Evolutionary conservation across 2,329 filamentous ascomycete species (phyloP).

Genomic region (Cyphellophora europaea): DNA sequence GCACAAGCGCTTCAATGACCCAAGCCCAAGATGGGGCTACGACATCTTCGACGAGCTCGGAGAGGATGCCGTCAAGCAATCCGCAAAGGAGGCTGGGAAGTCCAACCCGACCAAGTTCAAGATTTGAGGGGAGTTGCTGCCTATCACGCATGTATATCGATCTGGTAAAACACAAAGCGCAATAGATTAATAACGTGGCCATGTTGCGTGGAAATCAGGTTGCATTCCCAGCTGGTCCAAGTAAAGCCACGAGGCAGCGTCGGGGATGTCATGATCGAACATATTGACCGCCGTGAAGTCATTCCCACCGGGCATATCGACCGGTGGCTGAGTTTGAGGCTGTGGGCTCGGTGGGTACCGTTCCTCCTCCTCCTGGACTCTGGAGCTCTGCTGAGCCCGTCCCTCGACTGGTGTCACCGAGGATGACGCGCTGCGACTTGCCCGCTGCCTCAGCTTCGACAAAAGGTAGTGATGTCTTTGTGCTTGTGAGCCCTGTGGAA

Average conservation of each 20-base stretch:
- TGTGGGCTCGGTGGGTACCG: not conserved
- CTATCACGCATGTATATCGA: too few species aligned
- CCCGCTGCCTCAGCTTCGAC: slow-evolving; percentile 9
- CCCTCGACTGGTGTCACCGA: too few species aligned
- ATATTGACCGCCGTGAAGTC: not conserved
- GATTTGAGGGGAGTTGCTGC: slow-evolving; percentile 5
- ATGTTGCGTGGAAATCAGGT: too few species aligned
- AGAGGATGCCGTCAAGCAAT: slow-evolving; percentile 20
- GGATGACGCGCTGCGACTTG: not conserved
- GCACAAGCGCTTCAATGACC: slow-evolving; percentile 28
- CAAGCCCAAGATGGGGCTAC: slow-evolving; percentile 25
- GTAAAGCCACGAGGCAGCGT: not conserved
- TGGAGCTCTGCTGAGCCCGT: too few species aligned
- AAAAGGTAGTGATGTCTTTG: slow-evolving; percentile 13
- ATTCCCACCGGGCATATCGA: too few species aligned
- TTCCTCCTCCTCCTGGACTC: not conserved
- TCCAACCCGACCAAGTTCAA: slow-evolving; percentile 14
- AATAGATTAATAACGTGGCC: too few species aligned
- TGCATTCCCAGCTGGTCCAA: too few species aligned
- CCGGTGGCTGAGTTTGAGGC: too few species aligned
- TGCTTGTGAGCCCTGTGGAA: slow-evolving; percentile 15
- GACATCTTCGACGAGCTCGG: slow-evolving; percentile 30
- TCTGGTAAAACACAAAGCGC: too few species aligned
- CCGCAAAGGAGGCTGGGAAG: slow-evolving; percentile 10
- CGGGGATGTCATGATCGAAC: not conserved